Conservation (phyloP, 805 yeast species). For the Starmerella floricola region DNA sequence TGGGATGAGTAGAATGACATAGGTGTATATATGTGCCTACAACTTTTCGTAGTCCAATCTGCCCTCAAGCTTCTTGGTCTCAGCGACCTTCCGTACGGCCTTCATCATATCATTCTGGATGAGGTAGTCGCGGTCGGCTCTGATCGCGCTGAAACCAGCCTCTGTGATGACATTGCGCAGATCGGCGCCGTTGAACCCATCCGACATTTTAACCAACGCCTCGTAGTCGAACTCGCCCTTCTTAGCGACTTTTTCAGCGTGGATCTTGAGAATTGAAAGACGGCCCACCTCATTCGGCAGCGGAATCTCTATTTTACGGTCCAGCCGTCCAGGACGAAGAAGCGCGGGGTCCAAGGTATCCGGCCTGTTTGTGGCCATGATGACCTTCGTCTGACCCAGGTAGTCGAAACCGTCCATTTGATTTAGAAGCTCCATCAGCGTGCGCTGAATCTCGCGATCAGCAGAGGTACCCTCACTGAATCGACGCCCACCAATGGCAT, state of each 20-base stretch:
- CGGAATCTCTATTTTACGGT: constrained; percentile 89
- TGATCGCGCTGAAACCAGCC: constrained; percentile 94
- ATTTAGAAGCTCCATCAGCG: constrained; percentile 88
- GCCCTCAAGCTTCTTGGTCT: constrained; percentile 93
- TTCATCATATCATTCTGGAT: constrained; percentile 90
- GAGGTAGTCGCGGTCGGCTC: constrained; percentile 94
- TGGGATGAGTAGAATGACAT: too few relatives aligned
- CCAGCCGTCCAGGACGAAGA: constrained; percentile 93
- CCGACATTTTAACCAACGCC: constrained; percentile 96
- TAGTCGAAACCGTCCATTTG: constrained; percentile 99
- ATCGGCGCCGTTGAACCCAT: constrained; percentile 98
- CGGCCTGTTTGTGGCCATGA: constrained; percentile 99
- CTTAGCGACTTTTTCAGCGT: constrained; percentile 70
- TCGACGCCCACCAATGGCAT: constrained; percentile 97
- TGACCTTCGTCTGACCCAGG: constrained; percentile 90
- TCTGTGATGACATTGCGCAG: constrained; percentile 94
- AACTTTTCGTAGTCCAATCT: constrained; percentile 89
- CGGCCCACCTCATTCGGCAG: constrained; percentile 95
- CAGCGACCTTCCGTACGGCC: constrained; percentile 96
- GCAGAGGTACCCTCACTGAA: constrained; percentile 97
- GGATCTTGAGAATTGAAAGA: constrained; percentile 86
- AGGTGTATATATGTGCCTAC: too few relatives aligned
- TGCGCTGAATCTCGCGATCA: constrained; percentile 96
- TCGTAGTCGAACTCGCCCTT: constrained; percentile 95
- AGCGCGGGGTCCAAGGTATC: constrained; percentile 96